Conservation (phyloP, 495 filamentous ascomycete genomes). For the Neurospora sp. region DNA sequence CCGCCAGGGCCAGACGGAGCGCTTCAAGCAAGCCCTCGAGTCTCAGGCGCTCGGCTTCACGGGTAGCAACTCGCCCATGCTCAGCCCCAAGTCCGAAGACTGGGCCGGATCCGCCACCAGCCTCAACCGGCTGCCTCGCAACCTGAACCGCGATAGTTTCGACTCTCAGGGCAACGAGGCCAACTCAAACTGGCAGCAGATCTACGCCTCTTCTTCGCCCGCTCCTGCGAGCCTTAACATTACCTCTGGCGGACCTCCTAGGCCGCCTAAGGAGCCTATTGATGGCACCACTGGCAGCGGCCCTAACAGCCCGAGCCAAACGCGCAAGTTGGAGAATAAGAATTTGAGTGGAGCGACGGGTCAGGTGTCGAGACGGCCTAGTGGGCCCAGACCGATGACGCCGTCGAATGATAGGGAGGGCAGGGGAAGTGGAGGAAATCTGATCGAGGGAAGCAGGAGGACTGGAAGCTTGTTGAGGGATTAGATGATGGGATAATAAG, state of each 20-base stretch:
- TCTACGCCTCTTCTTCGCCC: conserved; percentile 20
- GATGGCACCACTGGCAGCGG: conserved; percentile 16
- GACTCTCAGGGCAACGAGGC: conserved; percentile 21
- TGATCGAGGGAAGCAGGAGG: conserved; percentile 15
- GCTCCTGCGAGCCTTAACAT: conserved; percentile 15
- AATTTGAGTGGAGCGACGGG: conserved; percentile 36
- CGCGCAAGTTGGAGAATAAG: conserved; percentile 36
- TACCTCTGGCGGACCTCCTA: conserved; percentile 28
- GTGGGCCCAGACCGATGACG: conserved; percentile 44
- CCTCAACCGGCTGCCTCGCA: conserved; percentile 31
- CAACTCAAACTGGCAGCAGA: conserved; percentile 27
- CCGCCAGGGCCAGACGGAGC: conserved; percentile 68
- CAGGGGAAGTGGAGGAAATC: not conserved
- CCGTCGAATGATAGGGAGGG: conserved; percentile 25
- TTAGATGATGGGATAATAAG: not conserved
- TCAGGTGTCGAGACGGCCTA: conserved; percentile 32
- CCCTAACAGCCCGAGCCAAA: conserved; percentile 4
- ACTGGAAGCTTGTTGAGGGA: conserved; percentile 2
- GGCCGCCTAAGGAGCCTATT: conserved; percentile 44
- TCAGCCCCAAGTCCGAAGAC: conserved; percentile 60
- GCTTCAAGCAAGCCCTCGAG: conserved; percentile 73
- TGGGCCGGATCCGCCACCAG: conserved; percentile 58
- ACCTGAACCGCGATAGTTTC: conserved; percentile 36
- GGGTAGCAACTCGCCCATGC: conserved; percentile 34
- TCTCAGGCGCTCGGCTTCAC: conserved; percentile 60